phyloP scores from a whole-genome alignment of 1,284 basidiomycete species.

The Ganoderma resinaceum region DNA sequence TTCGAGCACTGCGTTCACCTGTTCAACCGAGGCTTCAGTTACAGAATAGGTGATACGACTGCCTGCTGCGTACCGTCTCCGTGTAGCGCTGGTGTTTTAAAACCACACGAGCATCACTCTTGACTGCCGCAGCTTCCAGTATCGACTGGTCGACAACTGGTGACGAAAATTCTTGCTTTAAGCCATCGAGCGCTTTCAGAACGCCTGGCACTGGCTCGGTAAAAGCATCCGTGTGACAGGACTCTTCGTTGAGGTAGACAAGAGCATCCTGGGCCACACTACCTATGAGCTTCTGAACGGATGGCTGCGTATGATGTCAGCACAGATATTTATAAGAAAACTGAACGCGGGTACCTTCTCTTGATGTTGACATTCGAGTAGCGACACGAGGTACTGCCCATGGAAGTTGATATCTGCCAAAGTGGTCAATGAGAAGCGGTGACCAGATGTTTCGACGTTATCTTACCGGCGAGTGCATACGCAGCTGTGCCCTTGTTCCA shows the following conservation, averaged over 20 bases:
- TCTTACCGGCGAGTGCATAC: slow-evolving; percentile 68
- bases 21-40: slow-evolving; percentile 21
- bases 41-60: slow-evolving; percentile 6
- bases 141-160: slow-evolving; percentile 52
- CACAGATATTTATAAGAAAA: neutral
- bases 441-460: neutral
- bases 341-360: slow-evolving; percentile 70
- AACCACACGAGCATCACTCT: slow-evolving; percentile 48
- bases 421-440: neutral
- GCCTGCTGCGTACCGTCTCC: slow-evolving; percentile 51
- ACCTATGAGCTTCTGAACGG: slow-evolving; percentile 87
- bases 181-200: slow-evolving; percentile 50
- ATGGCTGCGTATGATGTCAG: slow-evolving; percentile 61
- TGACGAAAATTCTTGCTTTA: slow-evolving; percentile 57
- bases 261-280: slow-evolving; percentile 76
- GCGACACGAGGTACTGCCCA: slow-evolving; percentile 68
- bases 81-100: slow-evolving; percentile 55
- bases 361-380: slow-evolving; percentile 89
- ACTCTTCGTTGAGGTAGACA: slow-evolving; percentile 65
- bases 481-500: slow-evolving; percentile 81
- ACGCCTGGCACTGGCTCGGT: slow-evolving; percentile 54
- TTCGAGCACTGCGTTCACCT: slow-evolving; percentile 72
- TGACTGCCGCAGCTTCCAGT: slow-evolving; percentile 49
- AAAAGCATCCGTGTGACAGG: slow-evolving; percentile 66
- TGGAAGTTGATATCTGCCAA: slow-evolving; percentile 71